Percentiles rank a stretch among this genome's conserved stretches.
Evolutionary conservation across 2,329 filamentous ascomycete genomes (phyloP).

Genomic region (Tympanopsis confertula): DNA sequence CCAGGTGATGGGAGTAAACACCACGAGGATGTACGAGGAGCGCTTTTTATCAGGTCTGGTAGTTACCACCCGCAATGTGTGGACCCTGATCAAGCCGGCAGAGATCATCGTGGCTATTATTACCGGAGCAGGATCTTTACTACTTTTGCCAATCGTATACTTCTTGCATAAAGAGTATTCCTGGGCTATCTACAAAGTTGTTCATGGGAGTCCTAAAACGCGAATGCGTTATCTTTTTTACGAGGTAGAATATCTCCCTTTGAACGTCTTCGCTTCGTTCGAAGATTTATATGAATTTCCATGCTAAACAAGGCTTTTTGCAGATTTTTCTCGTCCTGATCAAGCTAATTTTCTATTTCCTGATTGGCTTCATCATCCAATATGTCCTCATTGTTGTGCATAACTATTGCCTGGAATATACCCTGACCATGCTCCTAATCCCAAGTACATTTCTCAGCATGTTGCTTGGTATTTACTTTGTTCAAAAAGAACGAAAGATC

Average conservation of each 20-base stretch:
- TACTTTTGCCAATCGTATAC: background rate
- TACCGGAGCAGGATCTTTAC: background rate
- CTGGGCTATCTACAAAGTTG: background rate
- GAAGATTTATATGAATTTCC: too few relatives aligned
- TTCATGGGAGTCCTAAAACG: background rate
- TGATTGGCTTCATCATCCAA: background rate
- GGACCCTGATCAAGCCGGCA: background rate
- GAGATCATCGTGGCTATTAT: background rate
- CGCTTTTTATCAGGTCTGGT: background rate
- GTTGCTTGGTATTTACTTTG: background rate
- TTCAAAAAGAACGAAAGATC: background rate
- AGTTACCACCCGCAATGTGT: background rate
- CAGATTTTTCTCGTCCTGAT: background rate
- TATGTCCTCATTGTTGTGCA: background rate
- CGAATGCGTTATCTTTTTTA: background rate
- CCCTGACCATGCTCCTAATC: background rate
- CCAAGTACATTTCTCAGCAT: background rate
- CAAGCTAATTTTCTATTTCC: background rate
- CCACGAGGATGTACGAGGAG: background rate
- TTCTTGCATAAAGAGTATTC: background rate
- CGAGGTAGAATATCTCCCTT: too few relatives aligned
- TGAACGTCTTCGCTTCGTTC: too few relatives aligned
- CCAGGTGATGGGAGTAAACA: background rate
- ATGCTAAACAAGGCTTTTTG: background rate
- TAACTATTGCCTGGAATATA: background rate